Percentiles rank a stretch among this genome's conserved stretches.
Conservation (phyloP, 2,329 filamentous ascomycete genomes). For the Metarhizium anisopliae region DNA sequence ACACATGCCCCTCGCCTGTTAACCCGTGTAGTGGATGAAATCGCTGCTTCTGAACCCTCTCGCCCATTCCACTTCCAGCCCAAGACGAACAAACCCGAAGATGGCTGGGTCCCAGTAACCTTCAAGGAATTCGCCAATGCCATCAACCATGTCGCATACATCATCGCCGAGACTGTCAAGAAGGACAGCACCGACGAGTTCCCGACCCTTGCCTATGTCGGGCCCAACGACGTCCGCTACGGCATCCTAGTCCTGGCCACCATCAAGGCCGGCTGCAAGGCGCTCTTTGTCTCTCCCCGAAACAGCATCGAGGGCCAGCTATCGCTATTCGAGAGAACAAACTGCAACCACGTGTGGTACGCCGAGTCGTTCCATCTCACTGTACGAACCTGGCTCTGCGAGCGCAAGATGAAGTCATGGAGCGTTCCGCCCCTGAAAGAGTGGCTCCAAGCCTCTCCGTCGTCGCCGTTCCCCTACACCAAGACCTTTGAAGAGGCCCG, state of each 20-base stretch:
- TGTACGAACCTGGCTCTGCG: constrained; percentile 8
- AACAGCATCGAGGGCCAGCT: constrained; percentile 7
- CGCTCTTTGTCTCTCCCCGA: constrained; percentile 8
- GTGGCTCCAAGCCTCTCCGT: constrained; percentile 27
- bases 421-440: constrained; percentile 21
- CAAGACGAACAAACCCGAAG: constrained; percentile 13
- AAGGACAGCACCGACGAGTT: constrained; percentile 19
- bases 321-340: constrained; percentile 32
- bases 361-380: constrained; percentile 6
- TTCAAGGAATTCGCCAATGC: constrained; percentile 18
- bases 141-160: constrained; percentile 21
- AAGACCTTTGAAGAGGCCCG: constrained; percentile 7
- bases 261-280: constrained; percentile 8
- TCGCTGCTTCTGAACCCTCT: constrained; percentile 13
- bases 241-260: constrained; percentile 8
- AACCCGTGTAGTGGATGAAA: constrained; percentile 13
- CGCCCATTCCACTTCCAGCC: constrained; percentile 30
- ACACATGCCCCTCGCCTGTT: constrained; percentile 10
- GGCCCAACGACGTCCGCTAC: constrained; percentile 12
- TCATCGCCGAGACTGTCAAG: constrained; percentile 20
- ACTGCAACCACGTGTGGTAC: constrained; percentile 30
- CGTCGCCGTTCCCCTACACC: constrained; percentile 14
- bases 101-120: constrained; percentile 21
- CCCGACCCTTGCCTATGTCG: constrained; percentile 25
- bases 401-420: constrained; percentile 25